Conservation (phyloP, 371 early-diverging fungal species). For the Lichtheimia corymbifera region DNA sequence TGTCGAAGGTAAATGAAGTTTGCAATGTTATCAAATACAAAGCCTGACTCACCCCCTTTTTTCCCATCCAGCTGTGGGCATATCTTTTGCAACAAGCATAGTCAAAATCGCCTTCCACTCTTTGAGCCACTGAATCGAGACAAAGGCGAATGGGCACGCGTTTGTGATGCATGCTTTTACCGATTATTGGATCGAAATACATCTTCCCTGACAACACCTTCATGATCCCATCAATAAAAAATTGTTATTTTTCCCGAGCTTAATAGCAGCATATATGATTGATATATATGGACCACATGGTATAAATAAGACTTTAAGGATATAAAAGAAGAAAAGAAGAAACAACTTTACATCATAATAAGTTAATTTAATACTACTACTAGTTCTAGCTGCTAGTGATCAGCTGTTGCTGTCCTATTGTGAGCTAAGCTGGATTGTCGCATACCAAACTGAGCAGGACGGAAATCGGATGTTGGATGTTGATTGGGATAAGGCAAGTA, state of each 20-base stretch:
- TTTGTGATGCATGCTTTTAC: slow-evolving; percentile 30
- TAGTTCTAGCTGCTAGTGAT: not conserved
- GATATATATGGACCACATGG: too few species aligned
- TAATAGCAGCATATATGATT: too few species aligned
- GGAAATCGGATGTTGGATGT: slow-evolving; percentile 20
- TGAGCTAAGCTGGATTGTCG: slow-evolving; percentile 8
- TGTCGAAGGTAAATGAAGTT: slow-evolving; percentile 24
- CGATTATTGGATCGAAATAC: slow-evolving; percentile 3
- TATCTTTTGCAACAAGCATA: slow-evolving; percentile 27
- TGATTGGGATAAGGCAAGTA: slow-evolving; percentile 39
- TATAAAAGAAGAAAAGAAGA: too few species aligned
- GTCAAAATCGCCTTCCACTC: slow-evolving; percentile 25
- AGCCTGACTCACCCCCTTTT: not conserved
- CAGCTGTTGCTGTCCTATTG: not conserved
- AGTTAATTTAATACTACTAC: too few species aligned
- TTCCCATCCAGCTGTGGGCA: slow-evolving; percentile 21
- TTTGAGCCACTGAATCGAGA: slow-evolving; percentile 12
- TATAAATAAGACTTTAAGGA: too few species aligned
- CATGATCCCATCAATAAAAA: not conserved
- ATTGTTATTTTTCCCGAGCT: not conserved
- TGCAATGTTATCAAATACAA: not conserved
- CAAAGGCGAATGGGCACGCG: slow-evolving; percentile 29
- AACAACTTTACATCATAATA: too few species aligned
- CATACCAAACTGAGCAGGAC: slow-evolving; percentile 5
- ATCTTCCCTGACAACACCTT: not conserved